Conservation (phyloP, 179 eudicot genomes). For the Spinacia oleracea region DNA sequence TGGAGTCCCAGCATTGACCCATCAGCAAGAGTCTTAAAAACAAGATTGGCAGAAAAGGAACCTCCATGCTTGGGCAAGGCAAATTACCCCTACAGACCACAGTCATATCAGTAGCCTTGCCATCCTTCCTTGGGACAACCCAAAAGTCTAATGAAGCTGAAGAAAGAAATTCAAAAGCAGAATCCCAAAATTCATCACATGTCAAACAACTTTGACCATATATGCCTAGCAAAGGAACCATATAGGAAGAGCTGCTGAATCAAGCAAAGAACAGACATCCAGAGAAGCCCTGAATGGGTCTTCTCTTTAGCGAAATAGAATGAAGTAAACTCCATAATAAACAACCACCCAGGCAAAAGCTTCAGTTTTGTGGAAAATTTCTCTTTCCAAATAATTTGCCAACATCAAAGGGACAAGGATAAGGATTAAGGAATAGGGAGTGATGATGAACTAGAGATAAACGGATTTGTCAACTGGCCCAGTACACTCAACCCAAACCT, state of each 20-base stretch:
- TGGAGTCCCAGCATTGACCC: background rate
- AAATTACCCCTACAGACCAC: background rate
- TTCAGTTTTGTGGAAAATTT: background rate
- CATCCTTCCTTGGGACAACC: background rate
- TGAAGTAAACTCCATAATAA: background rate
- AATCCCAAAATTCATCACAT: background rate
- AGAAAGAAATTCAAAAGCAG: background rate
- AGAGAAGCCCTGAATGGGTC: background rate
- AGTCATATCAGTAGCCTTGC: background rate
- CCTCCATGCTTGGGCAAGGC: background rate
- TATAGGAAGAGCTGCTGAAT: background rate
- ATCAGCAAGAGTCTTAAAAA: background rate
- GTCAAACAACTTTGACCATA: background rate
- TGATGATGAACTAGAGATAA: background rate
- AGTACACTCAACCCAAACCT: background rate
- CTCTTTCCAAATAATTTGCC: background rate
- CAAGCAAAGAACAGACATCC: background rate
- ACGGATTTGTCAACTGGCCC: background rate
- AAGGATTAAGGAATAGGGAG: background rate
- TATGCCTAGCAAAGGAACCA: background rate
- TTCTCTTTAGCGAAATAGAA: background rate
- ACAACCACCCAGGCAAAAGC: background rate
- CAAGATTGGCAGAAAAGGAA: background rate
- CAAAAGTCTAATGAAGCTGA: conserved; percentile 9
- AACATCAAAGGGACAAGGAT: background rate